These are phyloP conservation scores for Globisporangium spiculum DNA, from an alignment of 352 stramenopile genomes.

Conservation along the genomic window DNA sequence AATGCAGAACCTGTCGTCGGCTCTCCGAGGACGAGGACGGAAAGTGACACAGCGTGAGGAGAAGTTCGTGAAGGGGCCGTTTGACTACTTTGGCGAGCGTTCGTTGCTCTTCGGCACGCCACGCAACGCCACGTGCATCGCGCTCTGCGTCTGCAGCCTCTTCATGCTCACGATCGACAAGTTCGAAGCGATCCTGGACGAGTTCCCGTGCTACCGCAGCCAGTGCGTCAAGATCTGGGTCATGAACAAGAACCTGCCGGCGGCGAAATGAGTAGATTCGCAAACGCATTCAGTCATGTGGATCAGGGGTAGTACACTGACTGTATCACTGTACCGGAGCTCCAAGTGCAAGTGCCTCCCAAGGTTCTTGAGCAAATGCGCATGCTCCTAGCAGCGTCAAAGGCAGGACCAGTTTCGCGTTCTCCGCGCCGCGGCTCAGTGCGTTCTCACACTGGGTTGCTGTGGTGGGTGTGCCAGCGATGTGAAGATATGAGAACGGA, in stretches of 20 bases:
- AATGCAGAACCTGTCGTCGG: background rate
- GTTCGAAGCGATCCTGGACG: constrained; percentile 65
- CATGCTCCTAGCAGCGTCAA: too few species aligned
- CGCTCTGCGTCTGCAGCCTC: constrained; percentile 67
- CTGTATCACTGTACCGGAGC: too few species aligned
- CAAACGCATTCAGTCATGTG: background rate
- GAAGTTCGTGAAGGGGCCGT: constrained; percentile 71
- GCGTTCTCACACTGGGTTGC: too few species aligned
- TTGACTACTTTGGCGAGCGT: constrained; percentile 76
- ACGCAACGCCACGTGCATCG: constrained; percentile 61
- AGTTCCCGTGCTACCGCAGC: constrained; percentile 60
- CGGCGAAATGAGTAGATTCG: background rate
- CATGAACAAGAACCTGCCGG: constrained; percentile 30
- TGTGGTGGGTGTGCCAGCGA: too few species aligned
- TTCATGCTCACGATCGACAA: constrained; percentile 60
- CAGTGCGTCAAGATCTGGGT: constrained; percentile 65
- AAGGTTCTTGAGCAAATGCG: too few species aligned
- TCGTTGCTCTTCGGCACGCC: constrained; percentile 71
- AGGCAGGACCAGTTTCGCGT: too few species aligned
- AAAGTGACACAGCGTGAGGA: constrained; percentile 34
- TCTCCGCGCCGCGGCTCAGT: too few species aligned
- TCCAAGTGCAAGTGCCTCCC: too few species aligned
- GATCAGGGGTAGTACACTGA: too few species aligned
- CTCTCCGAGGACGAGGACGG: background rate
- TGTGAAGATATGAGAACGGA: too few species aligned